phyloP scores from a whole-genome alignment of 306 rosid genomes.

The Pterocarpus santalinus region DNA sequence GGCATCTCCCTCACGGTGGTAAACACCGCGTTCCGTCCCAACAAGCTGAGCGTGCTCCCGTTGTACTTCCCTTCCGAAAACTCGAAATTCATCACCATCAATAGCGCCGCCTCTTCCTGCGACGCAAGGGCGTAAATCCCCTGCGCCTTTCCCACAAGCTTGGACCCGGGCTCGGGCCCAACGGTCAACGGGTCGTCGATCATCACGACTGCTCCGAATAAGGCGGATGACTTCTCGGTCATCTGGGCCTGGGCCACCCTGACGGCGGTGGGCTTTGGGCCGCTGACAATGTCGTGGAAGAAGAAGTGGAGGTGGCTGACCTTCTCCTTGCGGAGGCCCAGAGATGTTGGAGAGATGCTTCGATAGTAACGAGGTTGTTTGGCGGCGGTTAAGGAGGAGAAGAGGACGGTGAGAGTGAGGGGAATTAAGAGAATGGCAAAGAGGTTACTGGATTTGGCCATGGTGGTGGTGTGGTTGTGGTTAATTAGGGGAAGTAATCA shows the following conservation, averaged over 20 bases:
- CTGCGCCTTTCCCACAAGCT: conserved; percentile 64
- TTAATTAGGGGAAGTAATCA: too few species aligned
- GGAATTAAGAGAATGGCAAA: background rate
- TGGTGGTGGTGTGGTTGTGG: background rate
- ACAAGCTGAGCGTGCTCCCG: conserved; percentile 44
- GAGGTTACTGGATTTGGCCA: conserved; percentile 37
- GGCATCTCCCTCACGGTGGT: conserved; percentile 43
- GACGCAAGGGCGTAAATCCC: conserved; percentile 59
- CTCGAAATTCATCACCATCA: conserved; percentile 41
- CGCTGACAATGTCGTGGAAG: conserved; percentile 66
- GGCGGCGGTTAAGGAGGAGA: conserved; percentile 16
- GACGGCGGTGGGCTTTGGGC: conserved; percentile 54
- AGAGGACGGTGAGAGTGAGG: conserved; percentile 3
- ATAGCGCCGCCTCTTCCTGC: conserved; percentile 32
- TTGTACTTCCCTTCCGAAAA: conserved; percentile 43
- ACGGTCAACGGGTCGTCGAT: conserved; percentile 60
- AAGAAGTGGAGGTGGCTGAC: conserved; percentile 71
- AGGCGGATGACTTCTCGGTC: conserved; percentile 50
- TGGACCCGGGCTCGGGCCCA: conserved; percentile 51
- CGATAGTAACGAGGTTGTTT: conserved; percentile 36
- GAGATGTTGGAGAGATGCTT: conserved; percentile 26
- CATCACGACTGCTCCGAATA: conserved; percentile 51
- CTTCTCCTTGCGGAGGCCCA: conserved; percentile 57
- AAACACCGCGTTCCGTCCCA: conserved; percentile 38
- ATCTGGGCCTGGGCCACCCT: conserved; percentile 51